Base-by-base conservation (phyloP, 768 basidiomycete species). In the Suillus discolor region DNA sequence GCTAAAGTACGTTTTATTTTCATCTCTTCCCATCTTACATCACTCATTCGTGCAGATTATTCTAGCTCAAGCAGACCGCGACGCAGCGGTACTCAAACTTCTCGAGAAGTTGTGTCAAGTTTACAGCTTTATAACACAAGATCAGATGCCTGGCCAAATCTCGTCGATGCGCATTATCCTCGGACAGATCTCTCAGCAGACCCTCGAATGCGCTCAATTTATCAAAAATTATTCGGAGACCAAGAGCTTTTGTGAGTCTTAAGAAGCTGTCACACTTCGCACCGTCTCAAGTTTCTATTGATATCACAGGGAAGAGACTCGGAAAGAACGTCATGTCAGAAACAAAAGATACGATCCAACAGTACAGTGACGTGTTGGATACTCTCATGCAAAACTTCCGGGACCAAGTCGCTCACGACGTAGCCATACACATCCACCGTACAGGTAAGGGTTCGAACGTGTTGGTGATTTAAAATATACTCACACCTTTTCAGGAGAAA, bases 201-300 rank as follows among this genome's bases (percentile, higher is more conserved):
- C 70, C 0, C 65, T 62, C 1, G 72, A 74, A 53, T 74, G 72
- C 39, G 73, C 68, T 4, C 70, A 71, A 63, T 75, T 75, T 41
- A 74, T 75, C 36, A 66, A 65, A 6, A 70, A 68, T 42, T 75
- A 74, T 62, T 66, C 73, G 20, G 68, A 64, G 41, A 71, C 65
- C 23, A 71, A 70, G 57, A 72, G 60, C 23, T 66, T 73, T 54
- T 53, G 73, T 74, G 62, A 16, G 71, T 69, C 8, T 16, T 38
- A 11, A 44, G 12, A 47, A 11, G 20, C 28, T 28, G 9, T 13
- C 2, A 13, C 23, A 4, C 38, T 28, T 20, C 18, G 42, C 23
- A 13, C 12, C 12, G 18, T 47, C 20, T 45, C 13, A n/a, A 41
- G 2, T 36, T 15, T 45, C 36, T 47, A 36, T 5, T 16, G 20